Conservation (phyloP, 164 flowering plant species). For the Santalum album region DNA sequence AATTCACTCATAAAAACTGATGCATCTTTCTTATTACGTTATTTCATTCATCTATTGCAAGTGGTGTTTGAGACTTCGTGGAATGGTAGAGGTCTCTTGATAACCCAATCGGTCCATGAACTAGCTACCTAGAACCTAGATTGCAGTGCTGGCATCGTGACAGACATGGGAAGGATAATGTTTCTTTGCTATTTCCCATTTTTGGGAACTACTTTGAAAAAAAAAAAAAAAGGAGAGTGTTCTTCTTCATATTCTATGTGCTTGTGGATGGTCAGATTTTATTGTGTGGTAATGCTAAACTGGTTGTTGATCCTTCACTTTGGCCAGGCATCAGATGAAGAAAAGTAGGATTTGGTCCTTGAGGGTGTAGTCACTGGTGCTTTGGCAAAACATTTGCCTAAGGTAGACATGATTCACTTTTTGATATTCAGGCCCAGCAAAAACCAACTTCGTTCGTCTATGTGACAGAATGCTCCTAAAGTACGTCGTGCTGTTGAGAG, state of each 20-base stretch:
- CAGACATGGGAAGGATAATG: conserved; percentile 88
- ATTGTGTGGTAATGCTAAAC: neutral
- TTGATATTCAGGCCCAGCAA: neutral
- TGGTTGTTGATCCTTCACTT: neutral
- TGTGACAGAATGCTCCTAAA: conserved; percentile 83
- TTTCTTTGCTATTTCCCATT: conserved; percentile 89
- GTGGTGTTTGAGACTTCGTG: too few species aligned
- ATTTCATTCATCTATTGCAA: too few species aligned
- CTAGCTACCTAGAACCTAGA: too few species aligned
- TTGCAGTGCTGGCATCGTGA: conserved; percentile 71
- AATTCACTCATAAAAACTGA: too few species aligned
- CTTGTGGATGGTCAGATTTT: neutral
- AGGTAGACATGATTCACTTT: conserved; percentile 31
- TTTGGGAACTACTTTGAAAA: conserved; percentile 97
- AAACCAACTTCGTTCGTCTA: conserved; percentile 6
- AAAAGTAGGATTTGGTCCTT: conserved; percentile 87
- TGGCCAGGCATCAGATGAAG: conserved; percentile 79
- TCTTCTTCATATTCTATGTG: neutral
- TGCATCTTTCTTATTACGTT: too few species aligned
- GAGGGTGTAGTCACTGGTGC: conserved; percentile 99
- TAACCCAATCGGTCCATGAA: too few species aligned
- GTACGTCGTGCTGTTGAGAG: conserved; percentile 87
- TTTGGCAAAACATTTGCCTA: conserved; percentile 80
- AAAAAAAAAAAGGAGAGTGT: conserved; percentile 70
- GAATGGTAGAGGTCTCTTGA: too few species aligned